Conservation (phyloP, 83 land plant species). For the Diphasiastrum complanatum region DNA sequence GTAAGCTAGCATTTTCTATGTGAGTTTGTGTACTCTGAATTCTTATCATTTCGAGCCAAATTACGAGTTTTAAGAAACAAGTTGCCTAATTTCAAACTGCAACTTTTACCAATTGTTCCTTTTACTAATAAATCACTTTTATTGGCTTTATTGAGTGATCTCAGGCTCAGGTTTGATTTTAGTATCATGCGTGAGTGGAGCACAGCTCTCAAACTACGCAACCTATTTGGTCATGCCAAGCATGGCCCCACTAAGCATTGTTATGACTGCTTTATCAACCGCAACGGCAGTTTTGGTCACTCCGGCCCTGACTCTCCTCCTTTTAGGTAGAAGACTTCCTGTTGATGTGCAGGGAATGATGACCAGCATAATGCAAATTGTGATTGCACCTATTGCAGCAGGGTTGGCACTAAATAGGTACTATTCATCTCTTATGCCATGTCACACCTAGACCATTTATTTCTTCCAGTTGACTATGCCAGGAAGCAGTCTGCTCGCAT, state of each 20-base stretch:
- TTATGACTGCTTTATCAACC: slow-evolving; percentile 93
- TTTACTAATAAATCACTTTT: background rate
- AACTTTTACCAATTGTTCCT: background rate
- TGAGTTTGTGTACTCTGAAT: background rate
- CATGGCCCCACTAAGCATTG: slow-evolving; percentile 89
- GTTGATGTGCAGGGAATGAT: slow-evolving; percentile 93
- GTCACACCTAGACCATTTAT: no score
- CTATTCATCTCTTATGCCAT: no score
- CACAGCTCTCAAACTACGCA: slow-evolving; percentile 96
- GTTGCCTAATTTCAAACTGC: background rate
- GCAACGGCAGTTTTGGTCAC: slow-evolving; percentile 90
- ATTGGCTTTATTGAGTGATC: slow-evolving; percentile 10
- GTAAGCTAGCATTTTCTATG: slow-evolving; percentile 33
- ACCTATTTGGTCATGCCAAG: slow-evolving; percentile 75
- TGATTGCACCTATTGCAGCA: slow-evolving; percentile 70
- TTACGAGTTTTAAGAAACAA: no score
- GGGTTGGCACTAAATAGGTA: slow-evolving; percentile 81
- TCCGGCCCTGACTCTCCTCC: slow-evolving; percentile 63
- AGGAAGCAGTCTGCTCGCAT: no score
- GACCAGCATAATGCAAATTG: slow-evolving; percentile 74
- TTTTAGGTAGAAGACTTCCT: slow-evolving; percentile 77
- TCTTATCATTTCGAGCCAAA: background rate
- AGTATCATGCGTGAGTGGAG: slow-evolving; percentile 93
- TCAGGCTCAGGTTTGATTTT: slow-evolving; percentile 91
- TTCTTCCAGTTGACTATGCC: no score